Evolutionary conservation across 1,139 yeast species (phyloP).

Genomic region (Pneumocystis jirovecii): DNA sequence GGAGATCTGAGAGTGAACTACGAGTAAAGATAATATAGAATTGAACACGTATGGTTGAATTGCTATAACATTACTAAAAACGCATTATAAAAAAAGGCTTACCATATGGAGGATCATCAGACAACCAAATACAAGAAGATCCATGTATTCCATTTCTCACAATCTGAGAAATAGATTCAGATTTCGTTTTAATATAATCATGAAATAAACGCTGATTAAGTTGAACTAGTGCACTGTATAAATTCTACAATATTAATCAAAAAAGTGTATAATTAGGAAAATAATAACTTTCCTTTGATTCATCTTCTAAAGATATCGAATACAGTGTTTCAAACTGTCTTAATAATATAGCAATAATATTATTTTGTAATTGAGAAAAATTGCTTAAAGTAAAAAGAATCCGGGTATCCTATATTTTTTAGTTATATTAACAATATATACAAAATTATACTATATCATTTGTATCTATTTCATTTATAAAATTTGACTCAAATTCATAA

Average conservation of each 20-base stretch:
- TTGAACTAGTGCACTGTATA: constrained; percentile 33
- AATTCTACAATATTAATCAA: constrained; percentile 25
- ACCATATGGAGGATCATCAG: constrained; percentile 25
- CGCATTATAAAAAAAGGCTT: constrained; percentile 10
- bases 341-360: constrained; percentile 34
- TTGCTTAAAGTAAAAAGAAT: constrained; percentile 29
- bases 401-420: constrained; percentile 7
- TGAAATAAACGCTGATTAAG: constrained; percentile 41
- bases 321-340: constrained; percentile 36
- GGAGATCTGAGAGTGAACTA: constrained; percentile 38
- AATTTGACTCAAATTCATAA: background rate
- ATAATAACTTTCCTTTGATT: background rate
- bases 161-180: constrained; percentile 33
- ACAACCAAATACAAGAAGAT: constrained; percentile 34
- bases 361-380: constrained; percentile 33
- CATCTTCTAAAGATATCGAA: constrained; percentile 22
- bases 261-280: constrained; percentile 19
- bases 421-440: constrained; percentile 18
- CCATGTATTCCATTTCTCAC: constrained; percentile 32
- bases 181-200: constrained; percentile 36
- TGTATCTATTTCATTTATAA: background rate
- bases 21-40: constrained; percentile 36
- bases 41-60: constrained; percentile 38
- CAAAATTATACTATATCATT: constrained; percentile 15
- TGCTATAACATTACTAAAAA: constrained; percentile 16